Conservation (phyloP, 169 alveolate species). For the Perkinsus olseni region DNA sequence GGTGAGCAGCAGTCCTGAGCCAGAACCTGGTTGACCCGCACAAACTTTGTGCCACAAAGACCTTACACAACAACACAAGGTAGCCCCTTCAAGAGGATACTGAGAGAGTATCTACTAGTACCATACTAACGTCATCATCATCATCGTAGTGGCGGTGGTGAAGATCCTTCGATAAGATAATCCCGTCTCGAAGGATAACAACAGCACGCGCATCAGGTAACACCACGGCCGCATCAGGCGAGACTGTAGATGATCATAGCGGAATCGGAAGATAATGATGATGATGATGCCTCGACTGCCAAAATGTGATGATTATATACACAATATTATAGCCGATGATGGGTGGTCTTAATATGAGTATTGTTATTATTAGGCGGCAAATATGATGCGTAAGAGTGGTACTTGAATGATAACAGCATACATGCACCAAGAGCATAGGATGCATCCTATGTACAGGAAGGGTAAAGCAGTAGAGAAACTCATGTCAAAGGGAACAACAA, state of each 20-base stretch:
- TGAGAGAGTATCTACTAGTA: neutral
- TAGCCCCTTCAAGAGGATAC: neutral
- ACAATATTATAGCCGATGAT: too few relatives aligned
- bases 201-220: too few relatives aligned
- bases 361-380: neutral
- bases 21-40: neutral
- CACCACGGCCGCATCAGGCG: too few relatives aligned
- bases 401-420: neutral
- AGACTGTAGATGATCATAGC: too few relatives aligned
- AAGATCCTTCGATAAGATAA: neutral
- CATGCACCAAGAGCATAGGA: neutral
- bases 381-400: neutral
- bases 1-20: neutral
- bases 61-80: neutral
- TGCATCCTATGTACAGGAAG: neutral
- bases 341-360: neutral
- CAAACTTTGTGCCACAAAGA: neutral
- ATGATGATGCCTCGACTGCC: too few relatives aligned
- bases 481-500: neutral
- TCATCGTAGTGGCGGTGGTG: neutral
- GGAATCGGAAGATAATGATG: neutral
- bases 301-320: too few relatives aligned
- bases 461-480: neutral
- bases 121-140: neutral
- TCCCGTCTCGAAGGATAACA: neutral